Evolutionary conservation across 331 rosid species (phyloP), one percentile per base, ranked within the genome.

Genomic region (Rhamnella rubrinervis): DNA sequence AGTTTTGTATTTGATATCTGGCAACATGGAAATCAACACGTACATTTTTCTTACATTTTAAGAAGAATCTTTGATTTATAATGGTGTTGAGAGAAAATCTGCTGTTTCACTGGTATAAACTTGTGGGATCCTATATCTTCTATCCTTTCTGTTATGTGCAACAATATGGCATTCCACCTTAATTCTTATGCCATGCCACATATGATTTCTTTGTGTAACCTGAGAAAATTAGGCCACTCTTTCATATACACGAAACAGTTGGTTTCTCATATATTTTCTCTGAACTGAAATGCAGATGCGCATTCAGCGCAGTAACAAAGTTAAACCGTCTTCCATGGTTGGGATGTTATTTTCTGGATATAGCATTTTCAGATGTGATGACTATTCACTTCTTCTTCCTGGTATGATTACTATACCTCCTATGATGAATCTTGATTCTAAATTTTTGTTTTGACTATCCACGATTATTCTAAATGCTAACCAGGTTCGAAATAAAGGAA

Each of bases 331-430:
- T 92, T 77, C 97, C 97, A 23, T 82, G 92, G 71, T 52, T 89
- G 87, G 97, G 96, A 59, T 92, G 96, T 87, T 92, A 92, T 75
- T 92, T 92, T 70, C 93, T 92, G 28, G 96, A 89, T 50, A 87
- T 92, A 56, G 61, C 85, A 60, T 77, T 85, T 68, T 86, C 97
- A 3, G 97, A 89, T 26, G 71, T 89, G 55, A 92, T 92, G 97
- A 87, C 96, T 52, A 75, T 89, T 71, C 96, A 92, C 78, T 92
- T 92, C 80, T 92, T 92, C 86, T 92, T 92, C 86, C 96, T 92
- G 96, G 97, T 92, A 92, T 40, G 72, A 56, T 65, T 79, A 16
- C 61, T 58, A 5, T 58, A 26, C 61, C 76, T 79, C 67, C 71
- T 12, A 44, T 31, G 67, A 73, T 61, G 41, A 56, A 58, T 66